Evolutionary conservation across 1,139 yeast genomes (phyloP).

Genomic region (Suhomyces yuchorum): DNA sequence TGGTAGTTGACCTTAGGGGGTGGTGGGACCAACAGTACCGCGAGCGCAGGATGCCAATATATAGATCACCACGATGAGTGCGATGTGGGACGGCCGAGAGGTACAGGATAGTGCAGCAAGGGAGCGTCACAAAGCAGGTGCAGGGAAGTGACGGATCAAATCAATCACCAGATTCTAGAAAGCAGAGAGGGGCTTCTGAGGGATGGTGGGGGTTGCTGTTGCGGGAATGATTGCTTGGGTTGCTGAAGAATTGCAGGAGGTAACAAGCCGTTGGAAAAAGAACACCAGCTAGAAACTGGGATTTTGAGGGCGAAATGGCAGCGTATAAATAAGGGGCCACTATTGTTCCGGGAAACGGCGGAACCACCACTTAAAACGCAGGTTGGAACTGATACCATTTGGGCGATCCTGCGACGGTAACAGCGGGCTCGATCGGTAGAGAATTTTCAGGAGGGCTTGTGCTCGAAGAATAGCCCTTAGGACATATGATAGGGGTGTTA

Average conservation of each 20-base stretch:
- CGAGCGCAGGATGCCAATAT: slow-evolving; percentile 1
- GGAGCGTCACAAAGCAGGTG: neutral
- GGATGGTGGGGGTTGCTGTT: neutral
- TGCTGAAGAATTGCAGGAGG: neutral
- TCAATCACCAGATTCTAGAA: neutral
- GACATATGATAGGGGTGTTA: slow-evolving; percentile 2
- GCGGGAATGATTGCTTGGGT: neutral
- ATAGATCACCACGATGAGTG: neutral
- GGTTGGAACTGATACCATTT: neutral
- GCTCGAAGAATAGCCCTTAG: slow-evolving; percentile 4
- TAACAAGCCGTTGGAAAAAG: slow-evolving; percentile 2
- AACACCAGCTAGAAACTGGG: neutral
- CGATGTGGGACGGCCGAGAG: neutral
- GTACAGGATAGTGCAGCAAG: neutral
- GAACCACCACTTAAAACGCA: slow-evolving; percentile 4
- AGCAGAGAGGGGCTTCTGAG: neutral
- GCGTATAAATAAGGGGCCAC: slow-evolving; percentile 7
- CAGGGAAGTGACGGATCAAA: neutral
- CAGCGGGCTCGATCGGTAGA: slow-evolving; percentile 3
- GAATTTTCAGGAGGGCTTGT: slow-evolving; percentile 3
- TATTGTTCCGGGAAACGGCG: slow-evolving; percentile 12
- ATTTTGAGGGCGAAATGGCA: neutral
- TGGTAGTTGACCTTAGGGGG: neutral
- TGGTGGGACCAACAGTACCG: neutral
- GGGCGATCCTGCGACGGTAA: slow-evolving; percentile 4